Evolutionary conservation across 164 flowering plant genomes (phyloP), one percentile per base, ranked within the genome.

Genomic region (Taxillus chinensis): DNA sequence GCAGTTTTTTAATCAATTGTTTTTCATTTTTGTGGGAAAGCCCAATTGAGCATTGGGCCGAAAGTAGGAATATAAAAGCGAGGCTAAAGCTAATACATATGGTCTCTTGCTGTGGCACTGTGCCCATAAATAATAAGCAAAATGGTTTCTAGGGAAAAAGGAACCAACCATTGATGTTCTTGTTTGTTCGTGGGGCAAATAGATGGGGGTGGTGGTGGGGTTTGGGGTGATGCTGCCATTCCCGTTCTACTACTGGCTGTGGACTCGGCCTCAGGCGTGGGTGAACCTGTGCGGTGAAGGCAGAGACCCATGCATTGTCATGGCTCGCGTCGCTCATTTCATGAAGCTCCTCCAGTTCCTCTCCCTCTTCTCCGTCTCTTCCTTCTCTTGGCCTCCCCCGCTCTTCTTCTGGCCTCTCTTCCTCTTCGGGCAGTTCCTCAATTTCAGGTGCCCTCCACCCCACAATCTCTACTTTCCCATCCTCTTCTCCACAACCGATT

Each of bases 361-460:
- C 51, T 48, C 51, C 13, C 58, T 55, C 58, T 55, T 55, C 58
- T 55, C 58, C 58, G 38, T 55, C 58, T 55, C 58, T 11, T 38
- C 58, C 1, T 38, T 55, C 37, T 38, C 38, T 38, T 38, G 11
- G 38, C 39, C 58, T 5, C 40, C 40, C 13, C 58, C 8, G 37
- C 8, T 11, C 58, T 55, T 11, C 38, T 15, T 55, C 58, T 17
- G 10, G 5, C 40, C 58, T 55, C 38, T 55, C 37, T 55, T 55
- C 13, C 40, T 55, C 58, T 55, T 55, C 13, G 8, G 38, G 2
- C 58, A 17, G 8, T 55, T 55, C 58, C 58, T 38, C 58, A 38
- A 17, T 2, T 55, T 55, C 58, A 17, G 40, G 51, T 48, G 27
- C 27, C 27, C 27, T 27, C 27, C 27, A 27, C 27, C 27, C 27